phyloP scores from a whole-genome alignment of 345 rosid genomes.

The Odontarrhena argentea region DNA sequence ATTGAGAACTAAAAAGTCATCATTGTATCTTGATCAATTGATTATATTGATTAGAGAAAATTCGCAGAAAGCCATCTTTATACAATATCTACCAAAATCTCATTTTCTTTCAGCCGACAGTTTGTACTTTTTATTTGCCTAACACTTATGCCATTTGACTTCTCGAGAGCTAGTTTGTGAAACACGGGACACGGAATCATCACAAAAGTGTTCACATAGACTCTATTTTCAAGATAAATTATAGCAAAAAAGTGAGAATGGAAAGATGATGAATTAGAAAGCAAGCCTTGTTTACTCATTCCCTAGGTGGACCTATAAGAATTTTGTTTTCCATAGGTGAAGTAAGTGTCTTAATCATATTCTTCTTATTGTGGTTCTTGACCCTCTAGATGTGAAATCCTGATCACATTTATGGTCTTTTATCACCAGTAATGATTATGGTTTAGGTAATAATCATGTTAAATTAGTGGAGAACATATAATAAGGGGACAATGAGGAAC shows the following conservation, averaged over 20 bases:
- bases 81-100: conserved; percentile 4
- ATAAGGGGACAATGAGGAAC: conserved; percentile 9
- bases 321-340: conserved; percentile 11
- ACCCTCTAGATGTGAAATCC: conserved; percentile 15
- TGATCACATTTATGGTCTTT: conserved; percentile 2
- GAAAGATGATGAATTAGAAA: conserved; percentile 6
- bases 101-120: conserved; percentile 1
- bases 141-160: conserved; percentile 14
- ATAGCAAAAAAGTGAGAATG: conserved; percentile 3
- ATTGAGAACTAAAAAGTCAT: conserved; percentile 11
- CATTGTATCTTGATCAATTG: conserved; percentile 31
- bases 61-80: not conserved
- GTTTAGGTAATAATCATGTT: conserved; percentile 18
- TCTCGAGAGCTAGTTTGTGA: conserved; percentile 12
- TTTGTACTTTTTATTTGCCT: conserved; percentile 12
- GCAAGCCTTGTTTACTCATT: conserved; percentile 24
- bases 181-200: conserved; percentile 23
- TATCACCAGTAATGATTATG: conserved; percentile 2
- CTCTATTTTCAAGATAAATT: conserved; percentile 4
- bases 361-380: conserved; percentile 14
- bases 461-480: not conserved
- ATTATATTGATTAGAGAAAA: conserved; percentile 20
- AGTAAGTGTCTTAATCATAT: conserved; percentile 15
- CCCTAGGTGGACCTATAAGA: conserved; percentile 15
- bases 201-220: conserved; percentile 14